Evolutionary conservation across 371 early-diverging fungal species (phyloP), one percentile per base, ranked within the genome.

Genomic region (Mucor circinelloides): DNA sequence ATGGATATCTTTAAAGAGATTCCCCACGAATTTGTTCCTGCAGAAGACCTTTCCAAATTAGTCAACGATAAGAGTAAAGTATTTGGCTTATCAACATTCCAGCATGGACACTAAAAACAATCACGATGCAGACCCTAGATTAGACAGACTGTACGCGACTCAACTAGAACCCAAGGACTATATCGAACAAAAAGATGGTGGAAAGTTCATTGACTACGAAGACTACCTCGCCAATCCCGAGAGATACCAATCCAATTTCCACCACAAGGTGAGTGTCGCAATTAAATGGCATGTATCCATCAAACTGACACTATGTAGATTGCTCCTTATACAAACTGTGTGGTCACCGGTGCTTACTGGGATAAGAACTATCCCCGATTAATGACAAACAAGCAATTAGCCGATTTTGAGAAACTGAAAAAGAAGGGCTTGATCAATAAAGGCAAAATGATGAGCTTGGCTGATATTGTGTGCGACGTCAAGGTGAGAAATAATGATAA

Each of bases 271-370:
- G 64, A 63, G 10, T 30, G 10, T 30, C 25, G 8, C 48, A 12
- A 50, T n/a, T n/a, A n/a, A n/a, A n/a, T n/a, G n/a, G n/a, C n/a
- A n/a, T n/a, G 31, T 2, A 13, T 8, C 17, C 17, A 46, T 6
- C 4, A n/a, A 30, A 32, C 13, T 64, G 12, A 40, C 31, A 5
- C 21, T 17, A 7, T 48, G 17, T 8, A 91, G 83, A 90, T 97
- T 72, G 97, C 97, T 1, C 99, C 99, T 0, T 94, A 93, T 72
- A 88, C 94, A 17, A 87, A 92, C 28, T 82, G 94, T 76, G 81
- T 98, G n/a, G 83, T 96, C 58, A 98, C 97, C 62, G 99, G 98
- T 15, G 94, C 94, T 50, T 99, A 95, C 77, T 99, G 99, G 99
- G 93, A 95, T 68, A 66, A 81, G 13, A 78, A 86, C 48, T 96